Evolutionary conservation across 176 grass and related monocot species (phyloP), one percentile per base, ranked within the genome.

Genomic region (Tillandsia fasciculata): DNA sequence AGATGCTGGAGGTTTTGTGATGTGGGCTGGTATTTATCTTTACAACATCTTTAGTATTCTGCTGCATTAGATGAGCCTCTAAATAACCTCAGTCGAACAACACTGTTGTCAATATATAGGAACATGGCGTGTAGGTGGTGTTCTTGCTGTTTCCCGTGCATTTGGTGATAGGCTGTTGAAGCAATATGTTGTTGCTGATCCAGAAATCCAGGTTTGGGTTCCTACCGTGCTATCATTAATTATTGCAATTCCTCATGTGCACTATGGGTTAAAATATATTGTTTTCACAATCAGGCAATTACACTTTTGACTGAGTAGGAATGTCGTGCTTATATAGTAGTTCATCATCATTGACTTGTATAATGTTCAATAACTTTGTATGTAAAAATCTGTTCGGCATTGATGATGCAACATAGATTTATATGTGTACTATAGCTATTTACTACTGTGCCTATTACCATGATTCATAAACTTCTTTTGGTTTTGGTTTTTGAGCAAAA

Each of bases 91-190:
- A 61, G 15, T 61, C n/a, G 8, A 7, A 61, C 56, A 61, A 61
- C n/a, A 61, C 48, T 23, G 13, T 12, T 27, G 15, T 11, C 59
- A 7, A 50, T 70, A 3, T 70, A 17, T 50, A 90, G 91, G 91
- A 14, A 91, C 88, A 26, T 96, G 91, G 91, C 83, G 91, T 77
- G 91, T 96, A 0, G 91, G 88, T 24, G 91, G 91, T 52, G 70
- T 96, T 48, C 91, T 96, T 64, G 91, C 91, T 12, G 91, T 91
- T 29, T 96, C 91, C 51, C 88, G 91, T 22, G 85, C 91, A 42
- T 96, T 96, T 56, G 91, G 91, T 77, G 91, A 96, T 10, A 91
- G 89, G 3, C 85, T 91, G 11, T 76, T 96, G 59, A 96, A 96
- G 70, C 88, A 96, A 68, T 96, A 88, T 65, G 91, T 96, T 23